Conservation (phyloP, 257 asterid species). For the Nicotiana attenuata region DNA sequence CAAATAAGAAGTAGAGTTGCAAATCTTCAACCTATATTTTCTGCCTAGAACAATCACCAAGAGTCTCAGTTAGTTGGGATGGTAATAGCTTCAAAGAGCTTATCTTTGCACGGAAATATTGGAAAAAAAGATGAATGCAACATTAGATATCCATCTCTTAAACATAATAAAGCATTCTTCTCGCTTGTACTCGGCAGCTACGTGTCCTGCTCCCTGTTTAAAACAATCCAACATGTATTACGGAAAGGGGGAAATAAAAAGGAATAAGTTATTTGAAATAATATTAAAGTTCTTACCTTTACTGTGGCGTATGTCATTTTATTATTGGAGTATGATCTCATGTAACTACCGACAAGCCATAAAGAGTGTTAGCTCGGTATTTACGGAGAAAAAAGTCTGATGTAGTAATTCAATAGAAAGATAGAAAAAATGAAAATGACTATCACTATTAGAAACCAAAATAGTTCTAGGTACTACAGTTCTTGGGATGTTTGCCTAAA, state of each 20-base stretch:
- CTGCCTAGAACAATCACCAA: no score
- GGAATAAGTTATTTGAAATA: not conserved
- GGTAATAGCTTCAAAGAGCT: not conserved
- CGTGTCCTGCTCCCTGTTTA: conserved; percentile 39
- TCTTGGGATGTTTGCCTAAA: no score
- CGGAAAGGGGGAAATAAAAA: not conserved
- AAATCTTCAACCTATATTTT: no score
- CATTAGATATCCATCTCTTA: conserved; percentile 38
- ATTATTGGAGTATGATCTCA: conserved; percentile 33
- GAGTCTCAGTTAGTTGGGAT: no score
- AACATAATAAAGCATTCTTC: conserved; percentile 36
- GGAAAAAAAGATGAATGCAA: not conserved
- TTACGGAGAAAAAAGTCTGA: not conserved
- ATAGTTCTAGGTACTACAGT: no score
- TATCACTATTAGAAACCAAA: no score
- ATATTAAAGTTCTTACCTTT: conserved; percentile 24
- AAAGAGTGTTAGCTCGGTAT: not conserved
- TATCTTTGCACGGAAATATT: no score
- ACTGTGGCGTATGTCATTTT: conserved; percentile 43
- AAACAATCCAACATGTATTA: not conserved
- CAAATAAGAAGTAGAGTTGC: not conserved
- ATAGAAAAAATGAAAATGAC: no score
- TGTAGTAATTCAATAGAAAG: not conserved
- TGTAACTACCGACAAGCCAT: not conserved
- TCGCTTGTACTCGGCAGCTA: conserved; percentile 27